Evolutionary conservation across 2,329 filamentous ascomycete genomes (phyloP), one percentile per base, ranked within the genome.

Genomic region (Dothideomycetes sp.): DNA sequence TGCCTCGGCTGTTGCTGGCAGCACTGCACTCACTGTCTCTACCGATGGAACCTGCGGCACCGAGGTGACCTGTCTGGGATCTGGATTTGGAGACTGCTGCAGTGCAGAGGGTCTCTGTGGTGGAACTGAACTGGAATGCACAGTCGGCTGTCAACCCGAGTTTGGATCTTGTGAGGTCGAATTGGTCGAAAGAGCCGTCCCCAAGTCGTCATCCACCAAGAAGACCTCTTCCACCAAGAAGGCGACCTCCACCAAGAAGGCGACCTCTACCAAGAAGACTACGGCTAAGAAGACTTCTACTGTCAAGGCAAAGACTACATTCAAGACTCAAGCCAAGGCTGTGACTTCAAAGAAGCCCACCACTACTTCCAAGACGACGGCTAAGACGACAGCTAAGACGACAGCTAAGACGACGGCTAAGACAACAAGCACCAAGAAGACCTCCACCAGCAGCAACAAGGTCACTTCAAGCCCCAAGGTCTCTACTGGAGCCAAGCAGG

Each of bases 101-200:
- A 33, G 28, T 20, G 28, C 29, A 12, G 28, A 41, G n/a, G 37
- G 37, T 15, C 22, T 24, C 19, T 41, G 37, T 16, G 36, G 36
- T 10, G 30, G 28, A 24, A 35, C 37, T 12, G 32, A 22, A 7
- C 15, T 41, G 12, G 22, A 41, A 4, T 40, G 43, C 20, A 32
- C 17, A 17, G 33, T 32, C 11, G 38, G 33, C 12, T 45, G 43
- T 24, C 29, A 45, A 19, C 29, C 33, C 8, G 33, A 22, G 13
- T 45, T 39, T 33, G 43, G 38, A 23, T 18, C 10, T 6, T 45
- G 43, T 20, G 24, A 34, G 29, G 31, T 30, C n/a, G 24, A 34
- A 11, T 24, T 42, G 9, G 23, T 42, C 5, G 25, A 42, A 13
- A 42, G 40, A 29, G 32, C 31, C 5, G 40, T 34, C 11, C 7